Evolutionary conservation across 805 yeast genomes (phyloP).

Genomic region (Scheffersomyces ergatensis): DNA sequence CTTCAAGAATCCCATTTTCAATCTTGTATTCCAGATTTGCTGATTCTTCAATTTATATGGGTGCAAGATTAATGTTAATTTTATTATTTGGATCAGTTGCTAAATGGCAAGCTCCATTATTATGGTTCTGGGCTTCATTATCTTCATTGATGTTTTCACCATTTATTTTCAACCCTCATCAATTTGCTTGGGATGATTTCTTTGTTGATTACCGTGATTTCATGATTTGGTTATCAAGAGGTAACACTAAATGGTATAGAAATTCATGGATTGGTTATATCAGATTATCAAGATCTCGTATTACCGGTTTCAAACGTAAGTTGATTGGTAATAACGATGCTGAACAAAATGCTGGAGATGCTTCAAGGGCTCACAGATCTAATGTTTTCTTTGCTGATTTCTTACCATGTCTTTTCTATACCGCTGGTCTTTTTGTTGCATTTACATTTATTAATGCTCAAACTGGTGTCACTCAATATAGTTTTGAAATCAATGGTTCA

Average conservation of each 20-base stretch:
- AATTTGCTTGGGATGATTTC: slow-evolving; percentile 94
- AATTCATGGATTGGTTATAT: slow-evolving; percentile 87
- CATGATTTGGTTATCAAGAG: slow-evolving; percentile 88
- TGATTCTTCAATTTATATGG: slow-evolving; percentile 79
- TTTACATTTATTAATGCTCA: slow-evolving; percentile 82
- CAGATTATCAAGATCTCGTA: slow-evolving; percentile 77
- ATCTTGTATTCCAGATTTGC: slow-evolving; percentile 67
- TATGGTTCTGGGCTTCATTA: slow-evolving; percentile 97
- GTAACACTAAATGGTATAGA: slow-evolving; percentile 85
- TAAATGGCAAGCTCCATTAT: slow-evolving; percentile 87
- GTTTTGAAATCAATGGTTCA: slow-evolving; percentile 27
- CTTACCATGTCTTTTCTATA: slow-evolving; percentile 65
- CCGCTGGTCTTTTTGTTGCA: slow-evolving; percentile 71
- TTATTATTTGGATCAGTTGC: slow-evolving; percentile 71
- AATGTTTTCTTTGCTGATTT: slow-evolving; percentile 81
- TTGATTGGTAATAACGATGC: slow-evolving; percentile 57
- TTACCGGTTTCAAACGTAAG: slow-evolving; percentile 87
- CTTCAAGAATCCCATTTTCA: slow-evolving; percentile 66
- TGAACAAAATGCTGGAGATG: slow-evolving; percentile 67
- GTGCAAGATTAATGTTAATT: slow-evolving; percentile 74
- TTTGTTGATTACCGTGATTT: slow-evolving; percentile 94
- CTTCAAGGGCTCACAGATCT: slow-evolving; percentile 72
- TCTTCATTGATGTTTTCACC: slow-evolving; percentile 89
- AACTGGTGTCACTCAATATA: slow-evolving; percentile 63
- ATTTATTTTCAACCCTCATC: slow-evolving; percentile 95